Conservation (phyloP, 306 rosid species). For the Trifolium subterraneum region DNA sequence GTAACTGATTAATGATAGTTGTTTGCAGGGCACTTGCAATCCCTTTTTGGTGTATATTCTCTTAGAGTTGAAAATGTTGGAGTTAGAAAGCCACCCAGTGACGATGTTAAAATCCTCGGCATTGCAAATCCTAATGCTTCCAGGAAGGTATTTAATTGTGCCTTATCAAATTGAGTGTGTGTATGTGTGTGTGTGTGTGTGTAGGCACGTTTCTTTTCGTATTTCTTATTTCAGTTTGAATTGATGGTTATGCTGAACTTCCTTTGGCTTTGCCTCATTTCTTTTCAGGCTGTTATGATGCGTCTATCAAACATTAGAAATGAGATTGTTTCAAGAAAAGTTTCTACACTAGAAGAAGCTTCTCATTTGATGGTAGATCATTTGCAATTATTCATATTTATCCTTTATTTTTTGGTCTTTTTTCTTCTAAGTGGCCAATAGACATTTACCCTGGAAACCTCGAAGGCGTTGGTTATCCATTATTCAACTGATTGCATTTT, state of each 20-base stretch:
- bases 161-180: not conserved
- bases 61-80: constrained; percentile 87
- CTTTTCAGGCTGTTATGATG: constrained; percentile 84
- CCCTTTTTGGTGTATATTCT: constrained; percentile 79
- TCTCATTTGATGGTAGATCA: too few species aligned
- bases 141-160: constrained; percentile 64
- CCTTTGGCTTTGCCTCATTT: constrained; percentile 31
- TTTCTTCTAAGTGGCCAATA: too few species aligned
- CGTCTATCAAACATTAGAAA: constrained; percentile 70
- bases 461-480: too few species aligned
- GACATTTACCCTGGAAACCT: too few species aligned
- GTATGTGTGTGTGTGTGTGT: too few species aligned
- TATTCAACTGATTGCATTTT: not conserved
- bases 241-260: constrained; percentile 6
- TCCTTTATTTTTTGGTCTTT: too few species aligned
- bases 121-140: constrained; percentile 83
- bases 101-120: constrained; percentile 91
- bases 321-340: constrained; percentile 63
- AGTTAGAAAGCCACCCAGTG: constrained; percentile 84
- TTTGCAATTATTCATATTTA: too few species aligned
- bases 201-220: not conserved
- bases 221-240: constrained; percentile 22
- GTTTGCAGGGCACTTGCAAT: constrained; percentile 81
- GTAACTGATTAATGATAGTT: constrained; percentile 1
- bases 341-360: constrained; percentile 59